phyloP scores from a whole-genome alignment of 495 filamentous ascomycete species.

The Cercophora samala region DNA sequence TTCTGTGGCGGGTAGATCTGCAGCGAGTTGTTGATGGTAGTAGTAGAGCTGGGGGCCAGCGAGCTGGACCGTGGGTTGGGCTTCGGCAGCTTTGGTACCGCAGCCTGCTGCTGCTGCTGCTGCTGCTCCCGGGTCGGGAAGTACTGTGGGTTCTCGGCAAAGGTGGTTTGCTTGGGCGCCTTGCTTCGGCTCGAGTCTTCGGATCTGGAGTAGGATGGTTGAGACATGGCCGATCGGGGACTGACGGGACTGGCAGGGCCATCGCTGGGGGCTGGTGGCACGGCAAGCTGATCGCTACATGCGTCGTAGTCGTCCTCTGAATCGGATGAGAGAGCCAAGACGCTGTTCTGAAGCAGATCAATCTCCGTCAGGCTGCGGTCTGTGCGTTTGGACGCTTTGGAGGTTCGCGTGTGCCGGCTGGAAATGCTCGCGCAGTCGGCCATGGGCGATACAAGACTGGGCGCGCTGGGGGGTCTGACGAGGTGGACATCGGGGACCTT shows the following conservation, averaged over 20 bases:
- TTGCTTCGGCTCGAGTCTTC: conserved; percentile 23
- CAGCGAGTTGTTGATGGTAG: conserved; percentile 6
- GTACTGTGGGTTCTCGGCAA: conserved; percentile 25
- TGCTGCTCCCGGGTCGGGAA: conserved; percentile 14
- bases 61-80: conserved; percentile 22
- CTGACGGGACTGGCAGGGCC: conserved; percentile 32
- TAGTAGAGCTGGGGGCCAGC: conserved; percentile 14
- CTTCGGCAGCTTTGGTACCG: conserved; percentile 14
- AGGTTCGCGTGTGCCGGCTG: conserved; percentile 50
- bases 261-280: conserved; percentile 26
- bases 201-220: conserved; percentile 11
- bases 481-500: conserved; percentile 14
- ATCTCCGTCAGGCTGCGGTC: conserved; percentile 41
- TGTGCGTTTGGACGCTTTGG: conserved; percentile 46
- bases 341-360: conserved; percentile 46
- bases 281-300: conserved; percentile 26
- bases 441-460: conserved; percentile 23
- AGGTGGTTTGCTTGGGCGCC: conserved; percentile 25
- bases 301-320: conserved; percentile 41
- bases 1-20: conserved; percentile 8
- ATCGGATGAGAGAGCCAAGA: conserved; percentile 48
- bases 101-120: no score
- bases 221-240: conserved; percentile 29
- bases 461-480: conserved; percentile 9
- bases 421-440: conserved; percentile 47